Evolutionary conservation across 2,329 filamentous ascomycete species (phyloP), one percentile per base, ranked within the genome.

Genomic region (Botrytis aclada): DNA sequence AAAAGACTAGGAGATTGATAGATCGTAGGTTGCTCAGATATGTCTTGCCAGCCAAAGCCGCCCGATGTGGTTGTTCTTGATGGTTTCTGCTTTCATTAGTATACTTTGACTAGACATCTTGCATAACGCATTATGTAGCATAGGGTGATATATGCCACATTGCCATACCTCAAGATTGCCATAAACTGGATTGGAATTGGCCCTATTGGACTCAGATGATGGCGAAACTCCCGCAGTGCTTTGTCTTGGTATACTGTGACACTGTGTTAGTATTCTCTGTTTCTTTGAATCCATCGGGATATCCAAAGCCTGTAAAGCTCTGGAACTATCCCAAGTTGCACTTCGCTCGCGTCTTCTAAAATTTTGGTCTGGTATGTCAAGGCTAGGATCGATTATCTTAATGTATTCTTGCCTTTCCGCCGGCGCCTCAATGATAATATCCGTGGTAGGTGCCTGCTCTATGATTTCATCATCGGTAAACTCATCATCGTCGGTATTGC

Each of bases 11-110:
- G 51, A 47, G 63, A 67, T 51, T 32, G 63, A 20, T 45, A 16
- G 32, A 43, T 25, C 32, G 63, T 67, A 22, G 45, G 70, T 22
- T n/a, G 56, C 29, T 71, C 60, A 10, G 70, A 69, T 45, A 78
- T 72, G 47, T 79, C 74, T 63, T 78, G 77, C 77, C 77, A 79
- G 37, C 72, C 67, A 65, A 75, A 78, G 1, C 65, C 65, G 5
- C 63, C 60, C 18, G 70, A 72, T 69, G 70, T 72, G 18, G 51
- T 43, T 16, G 64, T 60, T 51, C 39, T 72, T 29, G 70, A 72
- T 41, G 39, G 67, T 39, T 66, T 56, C 71, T 78, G 72, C 32
- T 39, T 41, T 8, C 25, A 34, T 69, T 22, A 72, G 63, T 51
- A 69, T 12, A 32, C 10, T 47, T 37, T 25, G 20, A 18, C n/a